Conservation (phyloP, 257 asterid genomes). For the Nicotiana paniculata region DNA sequence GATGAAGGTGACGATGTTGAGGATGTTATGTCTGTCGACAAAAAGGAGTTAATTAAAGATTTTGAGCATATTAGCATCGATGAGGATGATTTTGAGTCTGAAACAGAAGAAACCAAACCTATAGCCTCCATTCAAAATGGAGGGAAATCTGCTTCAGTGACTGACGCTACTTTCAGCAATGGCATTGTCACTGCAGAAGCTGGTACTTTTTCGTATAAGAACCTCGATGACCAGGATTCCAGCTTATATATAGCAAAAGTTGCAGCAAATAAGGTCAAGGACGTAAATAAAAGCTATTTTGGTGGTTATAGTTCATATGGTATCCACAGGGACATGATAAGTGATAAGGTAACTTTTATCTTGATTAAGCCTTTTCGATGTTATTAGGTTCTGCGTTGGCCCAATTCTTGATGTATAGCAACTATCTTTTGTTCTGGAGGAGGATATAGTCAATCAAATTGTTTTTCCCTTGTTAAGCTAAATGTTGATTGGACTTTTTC, state of each 20-base stretch:
- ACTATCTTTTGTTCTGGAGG: background rate
- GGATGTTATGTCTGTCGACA: conserved; percentile 28
- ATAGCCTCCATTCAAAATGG: background rate
- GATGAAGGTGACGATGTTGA: conserved; percentile 48
- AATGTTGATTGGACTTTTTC: background rate
- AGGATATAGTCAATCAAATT: background rate
- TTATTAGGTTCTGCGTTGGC: background rate
- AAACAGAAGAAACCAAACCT: conserved; percentile 2
- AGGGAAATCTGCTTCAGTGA: background rate
- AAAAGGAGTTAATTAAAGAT: conserved; percentile 37
- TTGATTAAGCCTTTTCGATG: background rate
- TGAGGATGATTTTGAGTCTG: conserved; percentile 26
- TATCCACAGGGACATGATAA: conserved; percentile 93
- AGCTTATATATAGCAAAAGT: conserved; percentile 20
- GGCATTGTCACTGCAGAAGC: conserved; percentile 13
- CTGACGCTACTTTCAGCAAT: background rate
- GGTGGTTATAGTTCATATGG: conserved; percentile 83
- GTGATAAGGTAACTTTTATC: conserved; percentile 68
- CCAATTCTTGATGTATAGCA: background rate
- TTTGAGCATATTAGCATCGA: conserved; percentile 38
- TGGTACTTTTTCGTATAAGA: conserved; percentile 10
- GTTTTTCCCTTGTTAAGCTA: background rate
- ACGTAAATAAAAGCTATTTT: conserved; percentile 62
- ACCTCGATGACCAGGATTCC: background rate
- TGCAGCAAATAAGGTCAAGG: conserved; percentile 36